A percentile compares a stretch with the other conserved stretches of the same genome.
Conservation (phyloP, 306 rosid species). For the Hippophae gyantsensis region DNA sequence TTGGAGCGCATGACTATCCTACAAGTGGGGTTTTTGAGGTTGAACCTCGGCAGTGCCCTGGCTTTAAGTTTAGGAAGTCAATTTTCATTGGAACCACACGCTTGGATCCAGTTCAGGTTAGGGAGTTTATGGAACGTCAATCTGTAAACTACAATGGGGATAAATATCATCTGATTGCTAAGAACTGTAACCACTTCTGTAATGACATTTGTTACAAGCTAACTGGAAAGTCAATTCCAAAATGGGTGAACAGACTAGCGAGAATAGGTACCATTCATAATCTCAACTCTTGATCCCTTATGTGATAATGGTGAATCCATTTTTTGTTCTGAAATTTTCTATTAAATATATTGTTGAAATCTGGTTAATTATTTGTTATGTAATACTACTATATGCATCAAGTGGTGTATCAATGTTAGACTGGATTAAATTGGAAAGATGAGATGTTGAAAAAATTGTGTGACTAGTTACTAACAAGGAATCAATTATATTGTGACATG, state of each 20-base stretch:
- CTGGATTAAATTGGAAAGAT: too few species aligned
- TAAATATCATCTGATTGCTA: conserved; percentile 82
- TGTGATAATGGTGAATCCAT: too few species aligned
- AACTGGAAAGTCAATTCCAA: conserved; percentile 88
- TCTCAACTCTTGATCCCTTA: too few species aligned
- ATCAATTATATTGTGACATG: too few species aligned
- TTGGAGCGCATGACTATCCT: conserved; percentile 95
- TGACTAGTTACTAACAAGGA: too few species aligned
- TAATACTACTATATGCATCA: too few species aligned
- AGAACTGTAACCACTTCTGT: conserved; percentile 98
- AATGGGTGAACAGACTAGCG: conserved; percentile 95
- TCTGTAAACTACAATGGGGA: conserved; percentile 75
- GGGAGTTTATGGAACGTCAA: conserved; percentile 87
- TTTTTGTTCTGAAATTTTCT: too few species aligned
- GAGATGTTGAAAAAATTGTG: too few species aligned
- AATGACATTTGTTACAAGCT: conserved; percentile 77
- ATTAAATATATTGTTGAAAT: too few species aligned
- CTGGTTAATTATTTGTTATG: too few species aligned
- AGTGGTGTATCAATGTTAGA: too few species aligned
- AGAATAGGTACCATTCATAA: conserved; percentile 51
- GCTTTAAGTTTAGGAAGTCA: conserved; percentile 88
- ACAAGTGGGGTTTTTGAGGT: conserved; percentile 97
- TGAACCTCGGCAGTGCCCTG: conserved; percentile 95
- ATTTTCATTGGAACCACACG: conserved; percentile 81
- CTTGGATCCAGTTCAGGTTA: conserved; percentile 60